phyloP scores from a whole-genome alignment of 257 asterid genomes.

The Jacaranda copaia region DNA sequence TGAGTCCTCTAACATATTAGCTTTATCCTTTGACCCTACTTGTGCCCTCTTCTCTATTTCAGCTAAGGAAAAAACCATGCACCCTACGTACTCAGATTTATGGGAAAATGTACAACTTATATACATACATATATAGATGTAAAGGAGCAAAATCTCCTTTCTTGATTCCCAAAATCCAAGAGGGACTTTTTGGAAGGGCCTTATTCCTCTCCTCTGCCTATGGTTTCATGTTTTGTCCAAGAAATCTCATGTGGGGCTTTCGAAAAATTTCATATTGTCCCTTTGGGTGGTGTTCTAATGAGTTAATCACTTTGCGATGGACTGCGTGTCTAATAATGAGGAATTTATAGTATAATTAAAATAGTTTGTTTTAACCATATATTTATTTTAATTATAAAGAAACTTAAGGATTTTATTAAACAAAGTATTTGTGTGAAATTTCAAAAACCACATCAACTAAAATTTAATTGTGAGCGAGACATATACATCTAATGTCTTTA shows the following conservation, averaged over 20 bases:
- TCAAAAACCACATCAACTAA: no score
- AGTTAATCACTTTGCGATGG: not conserved
- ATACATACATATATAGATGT: not conserved
- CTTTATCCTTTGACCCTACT: slow-evolving; percentile 69
- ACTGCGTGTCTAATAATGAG: no score
- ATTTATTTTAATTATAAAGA: no score
- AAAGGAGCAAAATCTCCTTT: slow-evolving; percentile 48
- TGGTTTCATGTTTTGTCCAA: slow-evolving; percentile 33
- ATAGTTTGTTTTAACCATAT: no score
- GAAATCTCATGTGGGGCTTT: not conserved
- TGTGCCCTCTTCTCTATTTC: slow-evolving; percentile 33
- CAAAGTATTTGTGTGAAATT: no score
- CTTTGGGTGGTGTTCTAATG: not conserved
- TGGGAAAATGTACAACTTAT: slow-evolving; percentile 32
- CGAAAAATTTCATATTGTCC: not conserved
- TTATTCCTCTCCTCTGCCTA: slow-evolving; percentile 39
- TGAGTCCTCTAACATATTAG: slow-evolving; percentile 31
- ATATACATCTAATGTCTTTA: no score
- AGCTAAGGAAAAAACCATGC: slow-evolving; percentile 21
- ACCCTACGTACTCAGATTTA: slow-evolving; percentile 37
- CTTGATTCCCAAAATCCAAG: slow-evolving; percentile 54
- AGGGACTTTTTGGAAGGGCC: slow-evolving; percentile 51
- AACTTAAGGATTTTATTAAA: no score
- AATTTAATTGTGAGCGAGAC: no score
- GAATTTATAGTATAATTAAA: no score